phyloP scores from a whole-genome alignment of 345 rosid species.

The Aquilaria malaccensis region DNA sequence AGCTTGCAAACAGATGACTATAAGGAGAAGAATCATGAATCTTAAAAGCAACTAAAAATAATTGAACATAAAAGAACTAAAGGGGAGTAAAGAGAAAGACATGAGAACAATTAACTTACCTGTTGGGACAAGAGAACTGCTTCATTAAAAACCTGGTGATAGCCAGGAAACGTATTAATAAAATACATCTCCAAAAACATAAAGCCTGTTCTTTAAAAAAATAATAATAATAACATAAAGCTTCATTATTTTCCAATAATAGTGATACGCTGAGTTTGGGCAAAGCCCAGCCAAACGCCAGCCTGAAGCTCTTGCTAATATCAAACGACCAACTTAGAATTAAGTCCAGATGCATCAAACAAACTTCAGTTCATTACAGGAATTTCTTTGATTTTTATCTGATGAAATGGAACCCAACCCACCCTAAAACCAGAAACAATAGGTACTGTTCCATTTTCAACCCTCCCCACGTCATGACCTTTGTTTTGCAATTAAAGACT shows the following conservation, averaged over 20 bases:
- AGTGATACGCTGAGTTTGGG: conserved; percentile 1
- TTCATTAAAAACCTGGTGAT: conserved; percentile 76
- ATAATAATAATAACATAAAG: conserved; percentile 6
- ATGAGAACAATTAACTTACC: conserved; percentile 31
- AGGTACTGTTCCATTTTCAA: conserved; percentile 3
- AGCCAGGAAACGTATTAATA: too few species aligned
- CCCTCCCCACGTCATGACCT: background rate
- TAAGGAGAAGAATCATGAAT: conserved; percentile 11
- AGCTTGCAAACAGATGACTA: too few species aligned
- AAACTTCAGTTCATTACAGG: background rate
- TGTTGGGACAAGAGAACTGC: conserved; percentile 84
- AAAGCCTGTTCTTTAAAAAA: background rate
- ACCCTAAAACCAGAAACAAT: background rate
- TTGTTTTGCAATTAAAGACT: background rate
- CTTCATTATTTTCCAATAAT: background rate
- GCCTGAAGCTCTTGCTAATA: background rate
- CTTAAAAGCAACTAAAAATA: background rate
- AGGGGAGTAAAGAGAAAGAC: conserved; percentile 6
- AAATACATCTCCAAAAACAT: conserved; percentile 16
- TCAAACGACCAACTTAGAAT: background rate
- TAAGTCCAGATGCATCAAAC: background rate
- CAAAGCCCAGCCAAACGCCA: background rate
- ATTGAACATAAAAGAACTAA: background rate
- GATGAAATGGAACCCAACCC: too few species aligned
- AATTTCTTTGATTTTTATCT: too few species aligned